These are phyloP conservation scores for Artemisia tridentata DNA, from an alignment of 129 eudicot genomes.

Conservation along the genomic window DNA sequence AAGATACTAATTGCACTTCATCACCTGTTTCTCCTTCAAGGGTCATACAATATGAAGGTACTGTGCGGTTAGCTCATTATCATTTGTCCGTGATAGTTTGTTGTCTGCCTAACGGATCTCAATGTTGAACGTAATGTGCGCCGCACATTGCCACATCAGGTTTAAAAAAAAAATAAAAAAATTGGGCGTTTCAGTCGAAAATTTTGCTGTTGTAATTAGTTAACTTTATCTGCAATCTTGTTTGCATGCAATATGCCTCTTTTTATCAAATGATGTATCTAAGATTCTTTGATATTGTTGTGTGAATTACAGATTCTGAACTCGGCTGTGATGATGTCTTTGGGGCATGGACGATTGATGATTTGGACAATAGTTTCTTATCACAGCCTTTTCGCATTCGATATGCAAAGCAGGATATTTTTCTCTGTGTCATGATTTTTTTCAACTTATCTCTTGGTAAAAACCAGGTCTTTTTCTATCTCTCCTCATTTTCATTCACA, in stretches of 20 bases:
- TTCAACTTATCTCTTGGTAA: slow-evolving; percentile 57
- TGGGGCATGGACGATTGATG: slow-evolving; percentile 85
- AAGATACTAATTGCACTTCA: slow-evolving; percentile 39
- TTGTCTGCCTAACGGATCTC: too few species aligned
- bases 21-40: slow-evolving; percentile 38
- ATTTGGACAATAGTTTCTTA: slow-evolving; percentile 66
- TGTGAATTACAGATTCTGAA: slow-evolving; percentile 60
- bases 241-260: neutral
- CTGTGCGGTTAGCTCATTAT: neutral
- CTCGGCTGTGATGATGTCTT: slow-evolving; percentile 52
- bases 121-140: too few species aligned
- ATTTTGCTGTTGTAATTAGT: neutral
- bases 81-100: neutral
- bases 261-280: slow-evolving; percentile 11
- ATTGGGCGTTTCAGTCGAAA: too few species aligned
- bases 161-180: too few species aligned
- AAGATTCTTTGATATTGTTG: slow-evolving; percentile 5
- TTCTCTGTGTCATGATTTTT: slow-evolving; percentile 63
- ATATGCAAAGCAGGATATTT: slow-evolving; percentile 80
- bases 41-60: slow-evolving; percentile 86
- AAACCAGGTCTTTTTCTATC: slow-evolving; percentile 45
- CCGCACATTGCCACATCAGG: too few species aligned
- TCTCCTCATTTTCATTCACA: neutral
- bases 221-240: neutral
- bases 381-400: slow-evolving; percentile 77